Conservation (phyloP, 2,329 filamentous ascomycete species). For the Penicillium brasilianum region DNA sequence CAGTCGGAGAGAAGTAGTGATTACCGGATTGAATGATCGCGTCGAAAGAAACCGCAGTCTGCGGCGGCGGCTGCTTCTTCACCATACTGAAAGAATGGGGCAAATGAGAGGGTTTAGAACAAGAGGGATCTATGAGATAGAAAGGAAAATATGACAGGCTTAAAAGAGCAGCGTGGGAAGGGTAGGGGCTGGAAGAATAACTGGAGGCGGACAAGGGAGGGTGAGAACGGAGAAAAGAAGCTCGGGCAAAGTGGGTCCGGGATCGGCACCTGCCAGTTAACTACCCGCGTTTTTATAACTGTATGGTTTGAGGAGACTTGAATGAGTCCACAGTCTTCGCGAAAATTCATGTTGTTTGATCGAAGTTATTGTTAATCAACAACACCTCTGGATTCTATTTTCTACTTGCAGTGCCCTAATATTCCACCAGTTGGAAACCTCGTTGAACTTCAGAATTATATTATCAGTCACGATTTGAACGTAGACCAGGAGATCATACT, state of each 20-base stretch:
- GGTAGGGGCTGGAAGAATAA: not conserved
- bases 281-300: not conserved
- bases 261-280: constrained; percentile 11
- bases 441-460: too few relatives aligned
- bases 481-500: too few relatives aligned
- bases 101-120: not conserved
- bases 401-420: not conserved
- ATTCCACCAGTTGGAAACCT: too few relatives aligned
- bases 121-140: not conserved
- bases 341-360: not conserved
- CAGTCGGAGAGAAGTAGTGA: constrained; percentile 18
- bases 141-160: not conserved
- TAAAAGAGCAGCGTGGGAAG: not conserved
- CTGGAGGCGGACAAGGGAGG: not conserved
- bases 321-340: not conserved
- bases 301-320: not conserved
- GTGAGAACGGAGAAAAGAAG: constrained; percentile 22
- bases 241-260: constrained; percentile 15
- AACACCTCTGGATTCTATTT: not conserved
- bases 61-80: constrained; percentile 31
- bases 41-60: constrained; percentile 52
- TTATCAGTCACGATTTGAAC: too few relatives aligned
- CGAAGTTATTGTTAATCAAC: not conserved
- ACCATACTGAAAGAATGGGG: constrained; percentile 38
- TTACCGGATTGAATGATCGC: constrained; percentile 58